Conservation (phyloP, 495 filamentous ascomycete species). For the Neurospora terricola region DNA sequence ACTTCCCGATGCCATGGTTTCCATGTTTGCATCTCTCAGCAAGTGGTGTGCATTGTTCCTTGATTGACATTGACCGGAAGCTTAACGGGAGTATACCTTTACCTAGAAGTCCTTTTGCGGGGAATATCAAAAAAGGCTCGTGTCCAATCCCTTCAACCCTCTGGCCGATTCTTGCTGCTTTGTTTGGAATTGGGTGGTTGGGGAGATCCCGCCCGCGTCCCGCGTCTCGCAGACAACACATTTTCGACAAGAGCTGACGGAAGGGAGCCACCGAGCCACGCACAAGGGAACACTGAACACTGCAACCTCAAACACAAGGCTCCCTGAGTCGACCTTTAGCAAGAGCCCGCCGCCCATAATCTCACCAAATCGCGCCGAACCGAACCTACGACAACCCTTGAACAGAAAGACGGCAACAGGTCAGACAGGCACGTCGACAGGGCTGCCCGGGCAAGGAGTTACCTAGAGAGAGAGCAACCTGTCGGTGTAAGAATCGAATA, state of each 20-base stretch:
- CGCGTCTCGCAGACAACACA: neutral
- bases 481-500: neutral
- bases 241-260: neutral
- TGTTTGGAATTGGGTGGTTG: slow-evolving; percentile 1
- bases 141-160: neutral
- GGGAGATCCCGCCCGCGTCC: neutral
- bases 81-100: neutral
- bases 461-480: no score
- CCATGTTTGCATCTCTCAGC: neutral
- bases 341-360: neutral
- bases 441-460: neutral
- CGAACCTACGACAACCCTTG: neutral
- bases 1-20: neutral
- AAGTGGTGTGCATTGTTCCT: neutral
- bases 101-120: neutral
- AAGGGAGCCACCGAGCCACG: neutral
- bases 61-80: neutral
- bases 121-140: neutral
- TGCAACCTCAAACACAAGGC: neutral
- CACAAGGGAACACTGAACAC: neutral
- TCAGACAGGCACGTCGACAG: neutral
- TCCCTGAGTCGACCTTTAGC: neutral
- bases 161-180: neutral
- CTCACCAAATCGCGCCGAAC: neutral
- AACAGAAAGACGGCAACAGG: neutral